A percentile compares a stretch with the other conserved stretches of the same genome.
Conservation (phyloP, 1,284 basidiomycete genomes). For the Ustilago crameri region DNA sequence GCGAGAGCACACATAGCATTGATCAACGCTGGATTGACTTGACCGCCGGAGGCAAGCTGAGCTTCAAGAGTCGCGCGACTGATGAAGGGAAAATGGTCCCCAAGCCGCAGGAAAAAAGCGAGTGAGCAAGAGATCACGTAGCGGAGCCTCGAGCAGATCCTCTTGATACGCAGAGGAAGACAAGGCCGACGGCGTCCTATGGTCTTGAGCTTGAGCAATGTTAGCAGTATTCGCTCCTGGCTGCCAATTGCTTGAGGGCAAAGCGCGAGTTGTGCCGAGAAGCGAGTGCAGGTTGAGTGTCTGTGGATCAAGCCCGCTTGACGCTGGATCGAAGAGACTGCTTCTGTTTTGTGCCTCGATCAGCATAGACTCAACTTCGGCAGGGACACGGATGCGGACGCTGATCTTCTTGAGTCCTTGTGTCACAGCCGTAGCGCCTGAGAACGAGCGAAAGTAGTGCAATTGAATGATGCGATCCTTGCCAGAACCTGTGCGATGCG, state of each 20-base stretch:
- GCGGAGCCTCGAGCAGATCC: not conserved
- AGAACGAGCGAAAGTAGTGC: constrained; percentile 14
- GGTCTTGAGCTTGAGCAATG: too few relatives aligned
- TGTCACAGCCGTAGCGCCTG: constrained; percentile 10
- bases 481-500: not conserved
- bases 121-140: constrained; percentile 4
- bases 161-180: not conserved
- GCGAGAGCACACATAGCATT: constrained; percentile 12
- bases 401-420: constrained; percentile 15
- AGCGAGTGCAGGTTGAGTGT: constrained; percentile 11
- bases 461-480: constrained; percentile 10
- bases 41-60: not conserved
- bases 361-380: constrained; percentile 14
- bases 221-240: too few relatives aligned
- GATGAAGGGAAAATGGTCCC: constrained; percentile 10
- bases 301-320: constrained; percentile 9
- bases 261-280: constrained; percentile 2
- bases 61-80: not conserved
- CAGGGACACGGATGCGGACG: constrained; percentile 10
- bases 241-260: too few relatives aligned
- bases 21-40: constrained; percentile 9
- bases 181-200: not conserved
- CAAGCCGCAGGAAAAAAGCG: constrained; percentile 4
- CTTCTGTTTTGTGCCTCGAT: constrained; percentile 11
- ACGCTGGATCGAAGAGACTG: constrained; percentile 2